These are phyloP conservation scores for Colletotrichum tropicale DNA, from an alignment of 2,329 filamentous ascomycete genomes.

Conservation along the genomic window DNA sequence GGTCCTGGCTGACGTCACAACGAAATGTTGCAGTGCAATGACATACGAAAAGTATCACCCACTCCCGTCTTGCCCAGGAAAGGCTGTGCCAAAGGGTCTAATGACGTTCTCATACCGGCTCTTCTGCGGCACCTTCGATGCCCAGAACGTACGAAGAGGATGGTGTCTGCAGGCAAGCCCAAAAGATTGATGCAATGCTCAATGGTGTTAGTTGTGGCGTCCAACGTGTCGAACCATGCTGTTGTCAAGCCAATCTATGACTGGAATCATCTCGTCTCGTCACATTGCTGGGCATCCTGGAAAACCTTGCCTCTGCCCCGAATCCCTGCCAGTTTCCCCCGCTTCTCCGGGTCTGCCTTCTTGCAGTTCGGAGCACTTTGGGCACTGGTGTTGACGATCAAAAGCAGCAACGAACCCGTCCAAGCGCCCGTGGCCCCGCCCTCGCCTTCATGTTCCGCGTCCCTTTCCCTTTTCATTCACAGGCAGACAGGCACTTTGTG, in stretches of 20 bases:
- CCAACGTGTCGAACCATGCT: background rate
- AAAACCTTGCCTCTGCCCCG: background rate
- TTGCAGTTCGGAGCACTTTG: background rate
- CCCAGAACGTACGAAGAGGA: background rate
- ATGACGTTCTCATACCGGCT: background rate
- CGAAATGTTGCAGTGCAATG: background rate
- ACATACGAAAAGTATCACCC: conserved; percentile 11
- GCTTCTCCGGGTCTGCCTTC: background rate
- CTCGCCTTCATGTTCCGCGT: background rate
- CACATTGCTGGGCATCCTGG: background rate
- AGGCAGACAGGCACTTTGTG: background rate
- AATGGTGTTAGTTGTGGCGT: conserved; percentile 10
- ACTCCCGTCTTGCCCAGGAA: background rate
- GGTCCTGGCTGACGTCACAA: conserved; percentile 10
- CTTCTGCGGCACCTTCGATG: background rate
- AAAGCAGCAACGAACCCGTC: background rate
- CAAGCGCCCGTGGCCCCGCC: background rate
- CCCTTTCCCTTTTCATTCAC: background rate
- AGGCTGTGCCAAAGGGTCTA: background rate
- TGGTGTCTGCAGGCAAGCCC: background rate
- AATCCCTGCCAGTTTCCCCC: background rate
- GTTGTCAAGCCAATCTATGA: background rate
- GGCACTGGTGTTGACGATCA: background rate
- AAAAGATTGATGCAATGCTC: background rate
- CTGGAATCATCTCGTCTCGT: background rate